Evolutionary conservation across 176 grass and related monocot genomes (phyloP), one percentile per base, ranked within the genome.

Genomic region (Puya raimondii): DNA sequence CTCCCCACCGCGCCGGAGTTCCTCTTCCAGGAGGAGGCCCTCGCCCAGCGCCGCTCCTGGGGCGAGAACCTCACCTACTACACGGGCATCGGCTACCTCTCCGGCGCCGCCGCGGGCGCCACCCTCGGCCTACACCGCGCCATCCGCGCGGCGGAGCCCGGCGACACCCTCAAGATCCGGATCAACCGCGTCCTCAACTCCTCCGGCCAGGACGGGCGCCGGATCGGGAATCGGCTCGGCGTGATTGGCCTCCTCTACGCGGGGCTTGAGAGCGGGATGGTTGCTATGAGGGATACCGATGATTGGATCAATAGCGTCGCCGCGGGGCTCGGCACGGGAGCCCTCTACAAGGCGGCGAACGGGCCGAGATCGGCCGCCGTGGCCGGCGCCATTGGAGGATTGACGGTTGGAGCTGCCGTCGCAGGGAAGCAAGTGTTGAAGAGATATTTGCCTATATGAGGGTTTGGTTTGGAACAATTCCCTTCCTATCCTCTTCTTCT

Each of bases 251-350:
- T 91, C 12, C 68, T 91, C 57, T 96, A 88, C 81, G 79, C 70
- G 1, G 81, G 76, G 21, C 53, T 85, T 51, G 85, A 91, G 85
- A 83, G 83, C 51, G 76, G 72, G 73, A 78, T 82, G 58, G 75
- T 75, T 6, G 75, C n/a, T 10, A 1, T 74, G 42, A 90, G 83
- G 70, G 91, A 78, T 77, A 61, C 69, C 2, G 85, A 89, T 18
- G 88, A 84, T 72, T 91, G 85, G 88, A n/a, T 79, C 74, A 96
- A 91, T 80, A 85, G 74, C 58, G 76, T 96, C 16, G 85, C 74
- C 47, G 88, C 80, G 0, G 91, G 91, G 66, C 17, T 96, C 1
- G 82, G 88, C 2, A 74, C 85, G 0, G 91, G 88, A 2, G 48
- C 75, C 49, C 72, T 91, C 48, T 88, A 77, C 75, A 72, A 81